A percentile compares a stretch with the other conserved stretches of the same genome.
These are phyloP conservation scores for Ustilago hordei DNA, from an alignment of 1,284 basidiomycete species.

Conservation along the genomic window DNA sequence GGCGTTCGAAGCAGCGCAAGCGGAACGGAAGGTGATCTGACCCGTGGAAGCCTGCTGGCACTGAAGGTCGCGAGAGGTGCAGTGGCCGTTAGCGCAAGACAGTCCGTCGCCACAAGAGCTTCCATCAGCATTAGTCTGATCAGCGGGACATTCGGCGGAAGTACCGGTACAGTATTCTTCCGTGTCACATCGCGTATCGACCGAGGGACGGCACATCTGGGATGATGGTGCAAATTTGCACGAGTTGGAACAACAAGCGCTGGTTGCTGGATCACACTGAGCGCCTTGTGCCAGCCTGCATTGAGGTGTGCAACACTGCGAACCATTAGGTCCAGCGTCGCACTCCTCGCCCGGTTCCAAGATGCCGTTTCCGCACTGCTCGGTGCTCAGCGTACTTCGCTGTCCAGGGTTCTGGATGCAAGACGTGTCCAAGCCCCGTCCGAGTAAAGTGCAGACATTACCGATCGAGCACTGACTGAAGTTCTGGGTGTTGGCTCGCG, in stretches of 20 bases:
- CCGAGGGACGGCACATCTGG: constrained; percentile 78
- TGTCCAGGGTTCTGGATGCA: constrained; percentile 60
- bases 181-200: constrained; percentile 79
- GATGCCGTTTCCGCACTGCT: constrained; percentile 71
- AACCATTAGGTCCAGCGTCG: constrained; percentile 81
- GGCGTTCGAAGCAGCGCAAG: constrained; percentile 75
- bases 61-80: constrained; percentile 83
- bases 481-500: constrained; percentile 51
- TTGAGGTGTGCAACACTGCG: constrained; percentile 79
- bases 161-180: constrained; percentile 84
- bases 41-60: constrained; percentile 78
- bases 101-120: constrained; percentile 72
- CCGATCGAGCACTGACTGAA: constrained; percentile 78
- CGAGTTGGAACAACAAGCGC: constrained; percentile 79
- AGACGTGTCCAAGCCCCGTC: constrained; percentile 68
- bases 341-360: constrained; percentile 81
- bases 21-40: constrained; percentile 75
- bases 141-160: constrained; percentile 79
- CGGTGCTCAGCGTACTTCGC: constrained; percentile 54
- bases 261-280: constrained; percentile 83
- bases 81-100: constrained; percentile 83
- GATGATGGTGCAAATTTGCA: constrained; percentile 78
- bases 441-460: constrained; percentile 77
- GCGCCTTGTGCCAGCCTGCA: constrained; percentile 82
- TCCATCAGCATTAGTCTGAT: constrained; percentile 79